Conservation (phyloP, 1,139 yeast genomes). For the Taphrina flavorubra region DNA sequence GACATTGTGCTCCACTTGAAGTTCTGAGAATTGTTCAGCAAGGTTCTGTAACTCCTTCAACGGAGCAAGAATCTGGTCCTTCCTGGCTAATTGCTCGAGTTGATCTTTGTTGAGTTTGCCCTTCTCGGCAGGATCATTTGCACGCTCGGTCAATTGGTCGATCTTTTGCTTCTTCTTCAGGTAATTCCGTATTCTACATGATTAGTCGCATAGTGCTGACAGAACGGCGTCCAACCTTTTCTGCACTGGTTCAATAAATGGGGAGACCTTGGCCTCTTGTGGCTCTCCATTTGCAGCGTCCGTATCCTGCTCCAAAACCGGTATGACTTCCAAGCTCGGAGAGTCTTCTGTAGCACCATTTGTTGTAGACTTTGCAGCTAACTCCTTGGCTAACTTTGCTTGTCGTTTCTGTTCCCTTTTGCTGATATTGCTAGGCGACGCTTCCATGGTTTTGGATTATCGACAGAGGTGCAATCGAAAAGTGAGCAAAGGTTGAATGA, state of each 20-base stretch:
- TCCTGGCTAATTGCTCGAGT: slow-evolving; percentile 50
- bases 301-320: slow-evolving; percentile 9
- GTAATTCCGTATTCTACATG: slow-evolving; percentile 29
- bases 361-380: slow-evolving; percentile 1
- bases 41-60: slow-evolving; percentile 52
- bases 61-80: slow-evolving; percentile 53
- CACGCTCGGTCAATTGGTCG: slow-evolving; percentile 24
- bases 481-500: background rate
- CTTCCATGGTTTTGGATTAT: background rate
- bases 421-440: slow-evolving; percentile 10
- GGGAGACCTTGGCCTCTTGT: slow-evolving; percentile 14
- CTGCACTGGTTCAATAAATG: slow-evolving; percentile 35
- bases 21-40: slow-evolving; percentile 47
- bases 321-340: background rate
- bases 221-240: slow-evolving; percentile 19
- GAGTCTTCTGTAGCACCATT: background rate
- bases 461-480: background rate
- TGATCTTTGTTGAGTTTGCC: slow-evolving; percentile 53
- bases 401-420: slow-evolving; percentile 37
- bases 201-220: slow-evolving; percentile 8
- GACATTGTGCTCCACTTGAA: slow-evolving; percentile 45
- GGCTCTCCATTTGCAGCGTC: slow-evolving; percentile 1
- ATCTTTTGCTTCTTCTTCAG: slow-evolving; percentile 40
- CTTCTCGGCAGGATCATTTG: slow-evolving; percentile 45
- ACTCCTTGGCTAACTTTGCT: slow-evolving; percentile 28